Percentiles rank a stretch among this genome's conserved stretches.
Evolutionary conservation across 352 stramenopile species (phyloP).

Genomic region (Phytopythium boreale): DNA sequence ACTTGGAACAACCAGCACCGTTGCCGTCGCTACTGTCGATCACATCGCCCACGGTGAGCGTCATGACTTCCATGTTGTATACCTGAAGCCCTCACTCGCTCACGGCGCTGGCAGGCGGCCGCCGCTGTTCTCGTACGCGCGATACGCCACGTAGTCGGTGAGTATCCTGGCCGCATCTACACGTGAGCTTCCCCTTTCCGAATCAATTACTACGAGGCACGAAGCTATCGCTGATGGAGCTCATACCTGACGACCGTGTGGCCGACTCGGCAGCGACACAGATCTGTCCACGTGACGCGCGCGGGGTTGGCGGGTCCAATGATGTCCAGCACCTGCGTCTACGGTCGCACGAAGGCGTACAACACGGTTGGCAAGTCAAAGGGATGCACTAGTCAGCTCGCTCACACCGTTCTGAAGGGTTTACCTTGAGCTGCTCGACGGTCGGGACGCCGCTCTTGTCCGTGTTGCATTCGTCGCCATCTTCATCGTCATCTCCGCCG

Average conservation of each 20-base stretch:
- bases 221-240: too few relatives aligned
- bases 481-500: constrained; percentile 11
- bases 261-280: constrained; percentile 46
- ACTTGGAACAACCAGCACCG: not conserved
- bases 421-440: constrained; percentile 34
- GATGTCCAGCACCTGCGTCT: constrained; percentile 68
- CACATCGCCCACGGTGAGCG: too few relatives aligned
- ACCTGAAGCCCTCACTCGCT: too few relatives aligned
- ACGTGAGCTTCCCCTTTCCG: not conserved
- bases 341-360: not conserved
- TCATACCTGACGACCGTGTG: constrained; percentile 42
- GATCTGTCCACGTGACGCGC: constrained; percentile 58
- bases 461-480: not conserved
- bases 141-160: constrained; percentile 58
- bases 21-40: too few relatives aligned
- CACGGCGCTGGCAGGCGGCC: constrained; percentile 12
- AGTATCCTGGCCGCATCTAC: constrained; percentile 27
- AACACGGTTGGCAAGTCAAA: not conserved
- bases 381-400: not conserved
- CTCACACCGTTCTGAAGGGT: not conserved
- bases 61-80: too few relatives aligned
- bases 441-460: constrained; percentile 7
- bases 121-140: constrained; percentile 43
- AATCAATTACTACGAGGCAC: too few relatives aligned
- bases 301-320: constrained; percentile 34